Conservation (phyloP, 2,329 filamentous ascomycete species). For the Colletotrichum liaoningense region DNA sequence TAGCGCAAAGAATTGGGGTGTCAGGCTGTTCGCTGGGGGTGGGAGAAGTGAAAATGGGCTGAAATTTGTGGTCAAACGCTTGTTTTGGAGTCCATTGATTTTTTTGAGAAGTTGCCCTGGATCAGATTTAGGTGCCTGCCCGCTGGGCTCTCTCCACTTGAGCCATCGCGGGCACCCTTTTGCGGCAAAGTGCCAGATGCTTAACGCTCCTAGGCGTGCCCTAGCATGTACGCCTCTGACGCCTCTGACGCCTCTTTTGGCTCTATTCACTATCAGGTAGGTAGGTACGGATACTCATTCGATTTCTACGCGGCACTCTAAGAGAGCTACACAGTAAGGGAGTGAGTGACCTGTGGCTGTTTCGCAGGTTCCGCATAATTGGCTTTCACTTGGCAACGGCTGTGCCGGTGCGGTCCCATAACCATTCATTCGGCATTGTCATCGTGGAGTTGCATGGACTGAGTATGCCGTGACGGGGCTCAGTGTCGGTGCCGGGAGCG, state of each 20-base stretch:
- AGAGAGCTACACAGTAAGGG: too few species aligned
- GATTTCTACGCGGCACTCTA: background rate
- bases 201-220: slow-evolving; percentile 13
- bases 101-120: background rate
- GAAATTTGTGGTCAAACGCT: slow-evolving; percentile 29
- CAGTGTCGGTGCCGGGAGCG: background rate
- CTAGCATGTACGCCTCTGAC: slow-evolving; percentile 11
- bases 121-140: slow-evolving; percentile 11
- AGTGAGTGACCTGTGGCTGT: background rate
- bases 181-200: background rate
- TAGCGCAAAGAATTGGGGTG: background rate
- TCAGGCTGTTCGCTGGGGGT: background rate
- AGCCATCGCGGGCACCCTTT: slow-evolving; percentile 3
- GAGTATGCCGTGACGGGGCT: background rate
- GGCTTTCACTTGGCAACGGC: slow-evolving; percentile 28
- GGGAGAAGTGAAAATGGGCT: slow-evolving; percentile 1
- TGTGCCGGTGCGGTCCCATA: background rate
- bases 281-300: background rate
- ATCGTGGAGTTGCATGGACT: background rate
- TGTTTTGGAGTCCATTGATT: slow-evolving; percentile 26
- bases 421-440: background rate
- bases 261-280: background rate
- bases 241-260: background rate
- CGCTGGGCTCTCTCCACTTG: slow-evolving; percentile 10
- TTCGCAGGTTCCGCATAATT: background rate